These are phyloP conservation scores for Lipomyces spencermartinsiae DNA, from an alignment of 805 yeast genomes.

Conservation along the genomic window DNA sequence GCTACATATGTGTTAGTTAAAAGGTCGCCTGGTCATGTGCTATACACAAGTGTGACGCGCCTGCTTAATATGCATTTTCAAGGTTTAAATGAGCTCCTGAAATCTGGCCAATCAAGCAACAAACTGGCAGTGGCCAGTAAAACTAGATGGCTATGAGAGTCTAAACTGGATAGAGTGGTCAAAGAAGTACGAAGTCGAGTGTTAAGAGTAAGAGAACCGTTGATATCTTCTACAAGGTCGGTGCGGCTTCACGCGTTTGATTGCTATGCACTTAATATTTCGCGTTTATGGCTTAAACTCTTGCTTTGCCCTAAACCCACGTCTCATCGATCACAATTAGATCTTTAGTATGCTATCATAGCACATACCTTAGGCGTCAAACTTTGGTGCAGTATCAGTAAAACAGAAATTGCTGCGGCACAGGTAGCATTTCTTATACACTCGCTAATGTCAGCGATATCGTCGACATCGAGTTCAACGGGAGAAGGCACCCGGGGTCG, in stretches of 20 bases:
- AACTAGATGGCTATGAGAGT: background rate
- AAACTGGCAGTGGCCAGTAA: background rate
- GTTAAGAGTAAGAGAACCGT: too few relatives aligned
- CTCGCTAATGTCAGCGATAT: background rate
- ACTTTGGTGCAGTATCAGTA: too few relatives aligned
- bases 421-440: background rate
- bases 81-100: background rate
- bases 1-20: constrained; percentile 41
- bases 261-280: background rate
- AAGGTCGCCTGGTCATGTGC: background rate
- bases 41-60: constrained; percentile 13
- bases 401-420: background rate
- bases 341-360: too few relatives aligned
- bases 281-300: background rate
- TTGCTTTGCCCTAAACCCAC: background rate
- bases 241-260: background rate
- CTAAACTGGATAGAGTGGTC: background rate
- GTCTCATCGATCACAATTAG: too few relatives aligned
- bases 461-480: background rate
- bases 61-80: constrained; percentile 35
- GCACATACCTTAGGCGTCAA: too few relatives aligned
- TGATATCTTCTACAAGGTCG: too few relatives aligned
- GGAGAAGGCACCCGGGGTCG: background rate
- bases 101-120: background rate
- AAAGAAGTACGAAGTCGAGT: background rate